Evolutionary conservation across 164 flowering plant genomes (phyloP).

Genomic region (Tetrastigma voinierianum): DNA sequence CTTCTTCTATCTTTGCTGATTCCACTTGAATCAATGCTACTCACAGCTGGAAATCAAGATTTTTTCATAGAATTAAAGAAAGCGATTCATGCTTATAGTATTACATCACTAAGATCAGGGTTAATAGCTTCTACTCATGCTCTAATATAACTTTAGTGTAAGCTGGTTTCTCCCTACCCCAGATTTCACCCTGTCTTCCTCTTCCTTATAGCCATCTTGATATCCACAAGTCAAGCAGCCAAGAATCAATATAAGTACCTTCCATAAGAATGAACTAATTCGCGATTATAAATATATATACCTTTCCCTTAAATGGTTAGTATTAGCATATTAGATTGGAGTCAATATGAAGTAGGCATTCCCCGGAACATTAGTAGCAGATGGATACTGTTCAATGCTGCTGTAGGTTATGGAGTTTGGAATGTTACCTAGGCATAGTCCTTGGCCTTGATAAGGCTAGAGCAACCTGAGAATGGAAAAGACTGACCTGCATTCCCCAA

Average conservation of each 20-base stretch:
- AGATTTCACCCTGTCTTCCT: constrained; percentile 62
- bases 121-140: constrained; percentile 42
- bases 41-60: constrained; percentile 42
- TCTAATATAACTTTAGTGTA: constrained; percentile 71
- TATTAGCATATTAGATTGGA: constrained; percentile 72
- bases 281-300: constrained; percentile 11
- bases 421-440: constrained; percentile 56
- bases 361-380: constrained; percentile 54
- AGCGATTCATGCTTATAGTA: not conserved
- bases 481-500: constrained; percentile 42
- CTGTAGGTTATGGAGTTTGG: constrained; percentile 55
- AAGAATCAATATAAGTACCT: too few species aligned
- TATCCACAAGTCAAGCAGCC: constrained; percentile 22
- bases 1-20: constrained; percentile 71
- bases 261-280: too few species aligned
- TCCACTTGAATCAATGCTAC: constrained; percentile 83
- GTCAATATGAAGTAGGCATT: constrained; percentile 58
- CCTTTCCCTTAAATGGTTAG: constrained; percentile 76
- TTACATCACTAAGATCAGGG: too few species aligned
- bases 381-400: constrained; percentile 57
- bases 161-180: constrained; percentile 40
- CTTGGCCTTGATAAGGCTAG: constrained; percentile 61
- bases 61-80: not conserved
- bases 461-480: constrained; percentile 57
- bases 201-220: constrained; percentile 72